Evolutionary conservation across 164 flowering plant species (phyloP).

Genomic region (Stephania japonica): DNA sequence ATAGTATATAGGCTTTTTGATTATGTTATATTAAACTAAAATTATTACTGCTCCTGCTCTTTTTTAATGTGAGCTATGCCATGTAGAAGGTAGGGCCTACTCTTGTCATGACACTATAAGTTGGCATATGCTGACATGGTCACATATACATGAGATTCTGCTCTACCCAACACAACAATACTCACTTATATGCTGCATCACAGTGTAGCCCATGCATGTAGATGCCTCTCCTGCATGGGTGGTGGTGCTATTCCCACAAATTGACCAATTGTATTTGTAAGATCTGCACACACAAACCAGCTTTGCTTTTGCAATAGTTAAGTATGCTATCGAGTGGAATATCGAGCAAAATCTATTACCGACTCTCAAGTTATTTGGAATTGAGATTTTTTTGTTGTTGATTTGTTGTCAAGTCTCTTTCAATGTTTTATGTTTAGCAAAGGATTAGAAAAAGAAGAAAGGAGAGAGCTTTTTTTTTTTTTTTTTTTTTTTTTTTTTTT

Average conservation of each 20-base stretch:
- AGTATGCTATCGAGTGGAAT: too few relatives aligned
- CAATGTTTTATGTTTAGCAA: not conserved
- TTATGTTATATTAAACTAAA: not conserved
- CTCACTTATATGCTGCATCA: not conserved
- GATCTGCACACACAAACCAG: not conserved
- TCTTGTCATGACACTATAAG: not conserved
- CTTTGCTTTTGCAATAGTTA: not conserved
- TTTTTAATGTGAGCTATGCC: not conserved
- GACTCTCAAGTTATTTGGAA: too few relatives aligned
- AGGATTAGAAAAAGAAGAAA: not conserved
- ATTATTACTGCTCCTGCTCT: not conserved
- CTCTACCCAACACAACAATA: not conserved
- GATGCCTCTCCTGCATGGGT: not conserved
- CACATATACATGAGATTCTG: not conserved
- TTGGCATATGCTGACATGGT: constrained; percentile 3
- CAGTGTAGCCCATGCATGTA: not conserved
- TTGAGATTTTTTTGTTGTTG: too few relatives aligned
- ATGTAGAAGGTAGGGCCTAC: not conserved
- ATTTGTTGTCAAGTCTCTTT: not conserved
- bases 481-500: too few relatives aligned
- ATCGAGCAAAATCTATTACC: too few relatives aligned
- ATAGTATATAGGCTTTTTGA: not conserved
- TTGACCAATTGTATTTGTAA: not conserved
- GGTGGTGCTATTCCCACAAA: not conserved
- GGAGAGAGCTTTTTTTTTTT: not conserved